A percentile compares a stretch with the other conserved stretches of the same genome.
phyloP scores from a whole-genome alignment of 345 rosid species.

The Passiflora organensis region DNA sequence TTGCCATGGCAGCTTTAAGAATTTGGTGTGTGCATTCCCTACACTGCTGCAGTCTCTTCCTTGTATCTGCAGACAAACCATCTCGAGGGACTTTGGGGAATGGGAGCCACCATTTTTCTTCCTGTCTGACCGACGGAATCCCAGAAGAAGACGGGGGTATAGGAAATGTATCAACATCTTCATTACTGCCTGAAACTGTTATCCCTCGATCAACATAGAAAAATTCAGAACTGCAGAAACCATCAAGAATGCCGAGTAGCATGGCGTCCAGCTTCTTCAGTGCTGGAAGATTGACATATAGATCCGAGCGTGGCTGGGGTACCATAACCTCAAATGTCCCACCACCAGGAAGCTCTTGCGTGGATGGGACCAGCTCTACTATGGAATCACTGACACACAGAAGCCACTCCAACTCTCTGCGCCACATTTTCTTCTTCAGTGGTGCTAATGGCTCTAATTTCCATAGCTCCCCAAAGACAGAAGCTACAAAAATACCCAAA shows the following conservation, averaged over 20 bases:
- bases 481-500: slow-evolving; percentile 8
- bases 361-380: slow-evolving; percentile 27
- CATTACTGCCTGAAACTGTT: slow-evolving; percentile 8
- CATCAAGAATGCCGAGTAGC: slow-evolving; percentile 24
- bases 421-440: slow-evolving; percentile 24
- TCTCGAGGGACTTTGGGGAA: slow-evolving; percentile 18
- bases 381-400: slow-evolving; percentile 25
- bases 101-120: slow-evolving; percentile 32
- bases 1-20: slow-evolving; percentile 29
- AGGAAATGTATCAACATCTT: slow-evolving; percentile 1
- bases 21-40: slow-evolving; percentile 27
- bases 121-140: slow-evolving; percentile 13
- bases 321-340: slow-evolving; percentile 27
- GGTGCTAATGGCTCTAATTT: slow-evolving; percentile 22
- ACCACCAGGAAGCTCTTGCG: slow-evolving; percentile 21
- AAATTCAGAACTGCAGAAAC: slow-evolving; percentile 18
- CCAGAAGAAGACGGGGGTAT: slow-evolving; percentile 4
- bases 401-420: slow-evolving; percentile 27
- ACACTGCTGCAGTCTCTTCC: slow-evolving; percentile 17
- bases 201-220: slow-evolving; percentile 23
- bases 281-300: slow-evolving; percentile 27
- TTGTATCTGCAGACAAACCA: slow-evolving; percentile 20
- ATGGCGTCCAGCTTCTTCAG: slow-evolving; percentile 25
- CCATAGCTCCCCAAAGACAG: slow-evolving; percentile 27
- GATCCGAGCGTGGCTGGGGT: slow-evolving; percentile 21